These are phyloP conservation scores for Cercospora zeae-maydis DNA, from an alignment of 2,329 filamentous ascomycete species.

Conservation along the genomic window DNA sequence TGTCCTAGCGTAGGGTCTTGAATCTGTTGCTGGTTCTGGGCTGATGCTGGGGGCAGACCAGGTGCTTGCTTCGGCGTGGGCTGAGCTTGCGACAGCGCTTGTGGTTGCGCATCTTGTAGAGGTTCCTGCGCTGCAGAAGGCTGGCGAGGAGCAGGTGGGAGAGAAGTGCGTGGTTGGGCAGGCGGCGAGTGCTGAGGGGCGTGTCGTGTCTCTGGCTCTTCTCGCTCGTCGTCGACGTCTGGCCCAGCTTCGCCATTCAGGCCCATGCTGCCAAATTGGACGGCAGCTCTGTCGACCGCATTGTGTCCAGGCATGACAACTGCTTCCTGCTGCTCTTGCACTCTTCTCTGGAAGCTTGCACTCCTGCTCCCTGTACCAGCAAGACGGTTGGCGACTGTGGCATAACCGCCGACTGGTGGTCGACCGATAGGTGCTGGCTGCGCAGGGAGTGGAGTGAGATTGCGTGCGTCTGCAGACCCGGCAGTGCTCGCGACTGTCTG, in stretches of 20 bases:
- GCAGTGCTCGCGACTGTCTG: constrained; percentile 87
- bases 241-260: constrained; percentile 71
- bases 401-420: constrained; percentile 67
- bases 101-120: constrained; percentile 37
- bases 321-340: constrained; percentile 93
- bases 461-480: constrained; percentile 76
- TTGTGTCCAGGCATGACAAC: constrained; percentile 98
- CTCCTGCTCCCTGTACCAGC: constrained; percentile 62
- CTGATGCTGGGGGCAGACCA: constrained; percentile 58
- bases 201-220: constrained; percentile 93
- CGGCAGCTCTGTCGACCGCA: constrained; percentile 84
- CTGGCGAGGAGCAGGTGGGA: constrained; percentile 66
- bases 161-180: constrained; percentile 75
- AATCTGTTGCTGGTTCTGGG: constrained; percentile 46
- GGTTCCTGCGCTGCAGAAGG: constrained; percentile 41
- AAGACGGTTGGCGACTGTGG: constrained; percentile 77
- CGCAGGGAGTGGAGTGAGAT: constrained; percentile 58
- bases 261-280: constrained; percentile 95
- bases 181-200: constrained; percentile 91
- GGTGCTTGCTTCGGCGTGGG: constrained; percentile 58
- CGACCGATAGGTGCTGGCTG: constrained; percentile 62
- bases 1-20: constrained; percentile 47
- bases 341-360: constrained; percentile 76
- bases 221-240: constrained; percentile 89
- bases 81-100: constrained; percentile 37